Evolutionary conservation across 768 basidiomycete species (phyloP).

Genomic region (Tulasnella calospora): DNA sequence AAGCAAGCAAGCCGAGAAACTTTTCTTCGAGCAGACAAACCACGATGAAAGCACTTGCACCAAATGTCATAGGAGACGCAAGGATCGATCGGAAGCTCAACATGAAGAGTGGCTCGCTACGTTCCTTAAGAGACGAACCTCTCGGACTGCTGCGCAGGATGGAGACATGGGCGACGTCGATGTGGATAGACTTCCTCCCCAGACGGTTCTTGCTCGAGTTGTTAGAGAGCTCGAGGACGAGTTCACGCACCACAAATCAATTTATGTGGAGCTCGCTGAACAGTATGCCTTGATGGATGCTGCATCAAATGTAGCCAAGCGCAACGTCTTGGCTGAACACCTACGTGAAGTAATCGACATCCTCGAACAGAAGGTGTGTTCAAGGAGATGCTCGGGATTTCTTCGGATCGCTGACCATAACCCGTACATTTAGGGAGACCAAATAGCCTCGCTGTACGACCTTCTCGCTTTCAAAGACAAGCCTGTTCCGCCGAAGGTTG

Average conservation of each 20-base stretch:
- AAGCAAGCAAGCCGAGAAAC: conserved; percentile 65
- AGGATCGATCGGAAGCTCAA: conserved; percentile 17
- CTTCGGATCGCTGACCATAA: background rate
- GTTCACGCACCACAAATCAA: conserved; percentile 87
- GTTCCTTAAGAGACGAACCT: conserved; percentile 21
- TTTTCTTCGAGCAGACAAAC: conserved; percentile 76
- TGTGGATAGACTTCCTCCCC: conserved; percentile 53
- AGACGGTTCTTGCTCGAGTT: conserved; percentile 79
- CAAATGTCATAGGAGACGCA: conserved; percentile 52
- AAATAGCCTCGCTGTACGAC: conserved; percentile 88
- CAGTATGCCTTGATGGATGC: conserved; percentile 90
- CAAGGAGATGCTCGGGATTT: background rate
- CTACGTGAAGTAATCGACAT: conserved; percentile 87
- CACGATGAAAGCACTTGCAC: conserved; percentile 68
- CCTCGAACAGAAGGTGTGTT: conserved; percentile 78
- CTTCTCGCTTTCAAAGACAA: conserved; percentile 73
- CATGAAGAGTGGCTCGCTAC: conserved; percentile 22
- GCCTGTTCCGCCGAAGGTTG: background rate
- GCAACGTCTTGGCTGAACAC: conserved; percentile 83
- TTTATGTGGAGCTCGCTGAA: conserved; percentile 86
- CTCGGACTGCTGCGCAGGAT: background rate
- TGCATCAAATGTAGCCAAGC: conserved; percentile 68
- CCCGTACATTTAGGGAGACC: conserved; percentile 65
- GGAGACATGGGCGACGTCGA: conserved; percentile 45
- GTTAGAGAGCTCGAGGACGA: conserved; percentile 89